Conservation (phyloP, 116 monocot species). For the Cymodocea nodosa region DNA sequence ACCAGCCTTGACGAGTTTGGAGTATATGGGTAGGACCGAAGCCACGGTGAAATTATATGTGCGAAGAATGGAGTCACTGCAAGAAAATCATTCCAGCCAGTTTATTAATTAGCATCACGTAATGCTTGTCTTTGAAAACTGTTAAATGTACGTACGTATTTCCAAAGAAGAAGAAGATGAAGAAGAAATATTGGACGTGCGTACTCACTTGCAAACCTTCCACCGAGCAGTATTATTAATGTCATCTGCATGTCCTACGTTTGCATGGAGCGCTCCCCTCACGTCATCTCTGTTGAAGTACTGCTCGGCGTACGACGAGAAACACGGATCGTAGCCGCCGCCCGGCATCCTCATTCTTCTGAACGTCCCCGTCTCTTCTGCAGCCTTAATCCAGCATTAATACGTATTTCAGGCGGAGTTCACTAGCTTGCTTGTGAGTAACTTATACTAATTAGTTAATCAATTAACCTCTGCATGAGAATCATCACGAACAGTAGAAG, state of each 20-base stretch:
- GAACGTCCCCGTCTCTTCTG: not conserved
- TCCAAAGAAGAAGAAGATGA: too few species aligned
- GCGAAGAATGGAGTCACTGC: conserved; percentile 53
- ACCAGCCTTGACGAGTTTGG: conserved; percentile 71
- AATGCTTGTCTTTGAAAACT: too few species aligned
- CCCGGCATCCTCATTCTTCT: conserved; percentile 27
- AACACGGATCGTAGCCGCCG: conserved; percentile 77
- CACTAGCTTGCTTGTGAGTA: too few species aligned
- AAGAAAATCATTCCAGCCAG: not conserved
- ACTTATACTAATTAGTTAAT: too few species aligned
- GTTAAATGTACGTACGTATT: too few species aligned
- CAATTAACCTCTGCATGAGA: too few species aligned
- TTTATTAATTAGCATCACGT: too few species aligned
- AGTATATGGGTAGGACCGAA: conserved; percentile 68
- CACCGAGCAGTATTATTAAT: conserved; percentile 30
- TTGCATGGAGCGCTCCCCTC: conserved; percentile 47
- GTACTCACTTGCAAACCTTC: conserved; percentile 71
- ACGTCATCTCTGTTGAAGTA: conserved; percentile 76
- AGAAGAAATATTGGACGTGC: not conserved
- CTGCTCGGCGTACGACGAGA: conserved; percentile 53
- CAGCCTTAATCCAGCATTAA: not conserved
- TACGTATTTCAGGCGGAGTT: too few species aligned
- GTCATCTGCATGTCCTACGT: conserved; percentile 11
- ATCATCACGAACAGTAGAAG: too few species aligned
- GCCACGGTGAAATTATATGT: conserved; percentile 54